phyloP scores from a whole-genome alignment of 2,329 filamentous ascomycete species.

The Pseudopyricularia cyperi region DNA sequence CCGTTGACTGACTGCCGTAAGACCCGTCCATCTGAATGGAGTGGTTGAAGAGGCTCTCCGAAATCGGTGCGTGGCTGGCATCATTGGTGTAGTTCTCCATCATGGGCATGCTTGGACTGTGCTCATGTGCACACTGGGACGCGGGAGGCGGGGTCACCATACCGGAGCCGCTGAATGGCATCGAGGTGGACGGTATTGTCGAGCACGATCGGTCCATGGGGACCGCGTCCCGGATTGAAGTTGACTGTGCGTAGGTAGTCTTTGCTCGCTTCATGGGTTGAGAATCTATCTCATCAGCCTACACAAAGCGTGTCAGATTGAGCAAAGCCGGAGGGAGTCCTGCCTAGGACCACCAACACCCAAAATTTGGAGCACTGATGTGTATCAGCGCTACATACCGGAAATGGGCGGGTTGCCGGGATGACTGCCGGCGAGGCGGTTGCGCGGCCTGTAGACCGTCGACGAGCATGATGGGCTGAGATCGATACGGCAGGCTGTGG shows the following conservation, averaged over 20 bases:
- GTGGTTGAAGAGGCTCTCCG: not conserved
- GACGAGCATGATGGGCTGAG: not conserved
- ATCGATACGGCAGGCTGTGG: not conserved
- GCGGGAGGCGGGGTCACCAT: constrained; percentile 1
- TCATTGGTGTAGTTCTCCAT: not conserved
- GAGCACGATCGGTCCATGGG: constrained; percentile 1
- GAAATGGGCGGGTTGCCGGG: not conserved
- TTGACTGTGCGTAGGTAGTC: constrained; percentile 1
- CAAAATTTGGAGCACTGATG: too few relatives aligned
- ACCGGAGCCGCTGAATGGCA: constrained; percentile 2
- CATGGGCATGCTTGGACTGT: not conserved
- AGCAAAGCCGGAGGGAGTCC: not conserved
- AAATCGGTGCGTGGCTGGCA: not conserved
- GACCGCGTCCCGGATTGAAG: not conserved
- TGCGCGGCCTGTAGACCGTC: not conserved
- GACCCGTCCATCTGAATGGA: not conserved
- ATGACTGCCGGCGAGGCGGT: not conserved
- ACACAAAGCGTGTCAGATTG: not conserved
- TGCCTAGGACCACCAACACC: too few relatives aligned
- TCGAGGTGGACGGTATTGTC: not conserved
- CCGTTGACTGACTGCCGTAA: not conserved
- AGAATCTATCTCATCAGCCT: not conserved
- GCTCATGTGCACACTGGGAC: not conserved
- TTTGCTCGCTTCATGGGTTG: constrained; percentile 5
- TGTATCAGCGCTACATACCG: not conserved